phyloP scores from a whole-genome alignment of 441 rosid species.

The Euphorbia corollata region DNA sequence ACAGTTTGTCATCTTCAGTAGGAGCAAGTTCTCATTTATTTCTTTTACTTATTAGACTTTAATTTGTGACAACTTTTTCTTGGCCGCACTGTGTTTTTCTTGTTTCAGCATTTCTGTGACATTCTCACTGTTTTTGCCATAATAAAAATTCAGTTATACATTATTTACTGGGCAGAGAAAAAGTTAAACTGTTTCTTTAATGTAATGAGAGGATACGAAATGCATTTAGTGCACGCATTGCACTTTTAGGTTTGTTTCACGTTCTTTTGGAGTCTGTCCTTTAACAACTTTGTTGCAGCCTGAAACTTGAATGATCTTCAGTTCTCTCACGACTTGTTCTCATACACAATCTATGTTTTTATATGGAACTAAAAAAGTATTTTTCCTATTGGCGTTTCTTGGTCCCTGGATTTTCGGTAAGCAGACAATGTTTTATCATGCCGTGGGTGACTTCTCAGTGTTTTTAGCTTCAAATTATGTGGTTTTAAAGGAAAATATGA shows the following conservation, averaged over 20 bases:
- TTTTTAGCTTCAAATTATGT: too few relatives aligned
- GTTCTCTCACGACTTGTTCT: not conserved
- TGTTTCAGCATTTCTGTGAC: not conserved
- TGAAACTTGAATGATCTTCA: conserved; percentile 1
- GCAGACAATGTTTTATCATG: too few relatives aligned
- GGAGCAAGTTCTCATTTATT: not conserved
- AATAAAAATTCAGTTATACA: not conserved
- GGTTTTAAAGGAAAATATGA: too few relatives aligned
- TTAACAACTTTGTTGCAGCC: not conserved
- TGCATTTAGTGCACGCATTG: not conserved
- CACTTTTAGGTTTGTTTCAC: not conserved
- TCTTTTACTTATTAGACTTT: not conserved
- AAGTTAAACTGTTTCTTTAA: not conserved
- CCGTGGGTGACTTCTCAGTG: too few relatives aligned
- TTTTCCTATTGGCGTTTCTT: too few relatives aligned
- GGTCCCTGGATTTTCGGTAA: too few relatives aligned
- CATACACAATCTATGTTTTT: not conserved
- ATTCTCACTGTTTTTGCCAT: not conserved
- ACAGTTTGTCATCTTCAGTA: not conserved
- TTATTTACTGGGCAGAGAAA: not conserved
- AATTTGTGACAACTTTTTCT: not conserved
- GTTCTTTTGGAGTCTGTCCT: too few relatives aligned
- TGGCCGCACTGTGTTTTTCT: not conserved
- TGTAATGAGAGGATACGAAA: not conserved
- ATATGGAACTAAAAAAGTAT: too few relatives aligned